Percentiles rank a stretch among this genome's conserved stretches.
phyloP scores from a whole-genome alignment of 2,329 filamentous ascomycete genomes.

The Alternaria metachromatica region DNA sequence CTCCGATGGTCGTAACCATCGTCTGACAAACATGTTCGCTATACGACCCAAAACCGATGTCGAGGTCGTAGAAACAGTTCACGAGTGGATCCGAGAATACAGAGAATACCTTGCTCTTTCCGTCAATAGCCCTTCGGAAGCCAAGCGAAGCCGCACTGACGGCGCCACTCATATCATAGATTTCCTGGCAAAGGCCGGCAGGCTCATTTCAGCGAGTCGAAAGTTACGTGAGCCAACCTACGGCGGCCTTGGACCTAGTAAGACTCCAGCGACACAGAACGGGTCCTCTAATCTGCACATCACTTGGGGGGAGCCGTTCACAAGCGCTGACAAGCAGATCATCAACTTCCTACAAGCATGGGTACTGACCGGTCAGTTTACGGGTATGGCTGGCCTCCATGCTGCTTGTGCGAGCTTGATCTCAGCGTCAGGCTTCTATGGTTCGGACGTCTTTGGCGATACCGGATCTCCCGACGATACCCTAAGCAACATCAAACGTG shows the following conservation, averaged over 20 bases:
- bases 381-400: slow-evolving; percentile 58
- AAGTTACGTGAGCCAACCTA: slow-evolving; percentile 41
- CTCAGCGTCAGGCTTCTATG: slow-evolving; percentile 67
- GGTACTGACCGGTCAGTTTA: slow-evolving; percentile 40
- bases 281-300: slow-evolving; percentile 22
- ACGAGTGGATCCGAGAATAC: slow-evolving; percentile 61
- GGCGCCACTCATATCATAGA: slow-evolving; percentile 40
- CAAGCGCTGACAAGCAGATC: slow-evolving; percentile 60
- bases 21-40: slow-evolving; percentile 66
- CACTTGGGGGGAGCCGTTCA: slow-evolving; percentile 52
- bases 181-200: slow-evolving; percentile 52
- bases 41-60: slow-evolving; percentile 65
- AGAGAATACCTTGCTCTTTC: slow-evolving; percentile 54
- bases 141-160: background rate
- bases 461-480: slow-evolving; percentile 19
- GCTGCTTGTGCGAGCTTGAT: slow-evolving; percentile 70
- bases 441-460: slow-evolving; percentile 39
- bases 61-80: slow-evolving; percentile 58
- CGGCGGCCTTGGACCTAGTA: slow-evolving; percentile 50
- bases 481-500: slow-evolving; percentile 11
- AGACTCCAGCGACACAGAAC: slow-evolving; percentile 30
- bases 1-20: slow-evolving; percentile 58
- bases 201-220: slow-evolving; percentile 50
- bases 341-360: slow-evolving; percentile 75
- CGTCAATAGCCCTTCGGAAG: slow-evolving; percentile 4